Base-by-base conservation (phyloP, 768 basidiomycete genomes). In the Hirschioporus abietinus region DNA sequence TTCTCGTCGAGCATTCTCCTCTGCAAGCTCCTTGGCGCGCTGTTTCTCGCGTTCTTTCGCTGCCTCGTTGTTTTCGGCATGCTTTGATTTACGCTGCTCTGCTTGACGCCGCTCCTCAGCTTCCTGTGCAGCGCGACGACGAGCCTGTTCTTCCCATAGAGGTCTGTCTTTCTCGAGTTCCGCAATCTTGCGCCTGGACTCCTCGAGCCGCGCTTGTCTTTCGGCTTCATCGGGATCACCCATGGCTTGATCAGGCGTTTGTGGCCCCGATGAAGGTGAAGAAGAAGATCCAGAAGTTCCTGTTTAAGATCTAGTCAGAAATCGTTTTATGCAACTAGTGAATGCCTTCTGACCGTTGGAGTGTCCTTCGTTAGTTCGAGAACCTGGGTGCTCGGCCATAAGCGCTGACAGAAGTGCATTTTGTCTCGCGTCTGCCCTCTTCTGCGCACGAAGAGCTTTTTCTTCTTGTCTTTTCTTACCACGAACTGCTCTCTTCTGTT, bases 101-200 rank as follows among this genome's bases (percentile, higher is more conserved):
- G 68, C 70, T 18, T 75, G 74, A 60, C 75, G 73, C 35, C 71
- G 72, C 23, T 77, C 76, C 66, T 83, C 79, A 15, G 74, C 74
- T 68, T 77, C 78, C 68, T 82, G 79, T 68, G 84, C 82, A 30
- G 75, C 75, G 23, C 86, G 80, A 70, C 77, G 78, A 63, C 76
- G 81, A 10, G 84, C 84, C 36, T 79, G 78, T 68, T 79, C 81
- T 70, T 89, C 86, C 86, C 86, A 89, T 10, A 88, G 67, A 0
- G 88, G 88, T 23, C 81, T 73, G 74, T 90, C 88, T 60, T 77
- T 78, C 71, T 90, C 88, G 1, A 91, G 82, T 69, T 91, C 87
- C 5, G 84, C 86, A 52, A 90, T 78, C 71, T 90, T 91, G 58
- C 85, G 82, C 58, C 86, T 83, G 4, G 89, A 89, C 72, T 89